phyloP scores from a whole-genome alignment of 2,329 filamentous ascomycete genomes.

The Hymenotorrendiella dingleyae region DNA sequence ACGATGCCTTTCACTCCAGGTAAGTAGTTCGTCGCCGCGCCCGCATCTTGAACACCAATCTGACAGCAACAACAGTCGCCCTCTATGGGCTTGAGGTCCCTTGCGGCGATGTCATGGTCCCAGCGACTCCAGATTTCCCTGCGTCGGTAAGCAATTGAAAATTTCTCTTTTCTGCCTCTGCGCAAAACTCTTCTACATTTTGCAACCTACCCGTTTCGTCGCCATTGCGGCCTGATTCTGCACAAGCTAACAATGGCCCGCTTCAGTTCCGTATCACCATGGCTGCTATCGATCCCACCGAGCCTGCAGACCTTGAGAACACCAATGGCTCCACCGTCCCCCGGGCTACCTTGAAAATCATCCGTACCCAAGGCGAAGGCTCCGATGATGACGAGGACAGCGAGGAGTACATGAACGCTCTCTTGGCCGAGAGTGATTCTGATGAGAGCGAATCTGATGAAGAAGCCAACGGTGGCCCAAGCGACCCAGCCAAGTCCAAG shows the following conservation, averaged over 20 bases:
- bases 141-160: slow-evolving; percentile 62
- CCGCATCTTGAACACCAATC: slow-evolving; percentile 8
- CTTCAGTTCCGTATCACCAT: slow-evolving; percentile 91
- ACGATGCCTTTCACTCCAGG: slow-evolving; percentile 51
- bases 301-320: slow-evolving; percentile 59
- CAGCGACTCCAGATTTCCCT: slow-evolving; percentile 71
- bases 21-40: slow-evolving; percentile 12
- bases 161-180: not conserved
- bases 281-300: slow-evolving; percentile 92
- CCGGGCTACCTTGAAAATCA: slow-evolving; percentile 84
- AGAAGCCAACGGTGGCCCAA: slow-evolving; percentile 81
- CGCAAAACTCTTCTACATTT: not conserved
- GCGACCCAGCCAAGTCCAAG: slow-evolving; percentile 84
- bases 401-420: slow-evolving; percentile 56
- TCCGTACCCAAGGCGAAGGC: slow-evolving; percentile 65
- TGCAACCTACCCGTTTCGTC: not conserved
- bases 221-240: not conserved
- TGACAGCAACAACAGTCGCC: slow-evolving; percentile 51
- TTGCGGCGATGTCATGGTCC: slow-evolving; percentile 74
- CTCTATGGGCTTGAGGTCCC: slow-evolving; percentile 92
- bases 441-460: slow-evolving; percentile 58
- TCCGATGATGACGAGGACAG: slow-evolving; percentile 55
- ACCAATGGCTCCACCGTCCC: slow-evolving; percentile 56
- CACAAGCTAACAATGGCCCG: slow-evolving; percentile 12
- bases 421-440: slow-evolving; percentile 42